Conservation (phyloP, 306 rosid genomes). For the Biancaea sappan region DNA sequence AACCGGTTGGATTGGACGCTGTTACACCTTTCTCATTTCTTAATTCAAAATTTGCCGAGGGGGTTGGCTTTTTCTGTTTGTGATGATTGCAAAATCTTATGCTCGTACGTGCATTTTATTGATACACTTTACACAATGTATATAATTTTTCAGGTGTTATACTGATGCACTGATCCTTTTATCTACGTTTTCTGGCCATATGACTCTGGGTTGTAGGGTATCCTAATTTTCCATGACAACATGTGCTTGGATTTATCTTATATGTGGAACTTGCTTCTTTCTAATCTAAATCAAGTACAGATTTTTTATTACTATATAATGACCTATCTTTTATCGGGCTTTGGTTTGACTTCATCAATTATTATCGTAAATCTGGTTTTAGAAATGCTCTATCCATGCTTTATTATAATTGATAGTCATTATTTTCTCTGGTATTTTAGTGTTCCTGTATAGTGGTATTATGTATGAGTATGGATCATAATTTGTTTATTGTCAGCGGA, state of each 20-base stretch:
- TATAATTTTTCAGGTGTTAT: neutral
- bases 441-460: neutral
- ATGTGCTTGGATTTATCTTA: neutral
- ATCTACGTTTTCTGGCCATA: neutral
- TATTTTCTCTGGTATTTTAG: neutral
- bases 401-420: neutral
- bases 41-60: neutral
- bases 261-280: constrained; percentile 2
- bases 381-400: constrained; percentile 1
- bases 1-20: neutral
- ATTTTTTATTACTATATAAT: neutral
- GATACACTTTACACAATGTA: neutral
- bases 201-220: constrained; percentile 16
- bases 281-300: neutral
- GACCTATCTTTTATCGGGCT: neutral
- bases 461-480: neutral
- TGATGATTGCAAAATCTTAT: neutral
- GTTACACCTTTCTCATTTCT: neutral
- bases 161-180: neutral
- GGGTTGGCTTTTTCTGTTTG: neutral
- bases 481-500: constrained; percentile 19
- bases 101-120: neutral
- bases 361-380: constrained; percentile 1
- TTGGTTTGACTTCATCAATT: constrained; percentile 7
- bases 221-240: constrained; percentile 14